phyloP scores from a whole-genome alignment of 371 early-diverging fungal genomes.

The Gilbertella persicaria region DNA sequence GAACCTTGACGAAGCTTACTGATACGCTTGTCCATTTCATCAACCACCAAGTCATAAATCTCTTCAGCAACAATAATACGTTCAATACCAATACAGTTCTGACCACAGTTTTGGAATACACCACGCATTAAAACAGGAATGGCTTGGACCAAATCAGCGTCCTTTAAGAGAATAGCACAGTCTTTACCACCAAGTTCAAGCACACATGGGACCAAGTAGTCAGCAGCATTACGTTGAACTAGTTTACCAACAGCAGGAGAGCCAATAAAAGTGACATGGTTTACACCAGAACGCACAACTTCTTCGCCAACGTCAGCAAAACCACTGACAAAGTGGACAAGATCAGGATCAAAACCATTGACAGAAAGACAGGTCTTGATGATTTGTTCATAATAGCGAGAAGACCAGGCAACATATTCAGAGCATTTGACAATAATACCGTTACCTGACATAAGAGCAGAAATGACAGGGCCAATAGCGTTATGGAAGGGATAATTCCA shows the following conservation, averaged over 20 bases:
- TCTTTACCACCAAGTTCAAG: conserved; percentile 94
- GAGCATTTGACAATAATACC: conserved; percentile 83
- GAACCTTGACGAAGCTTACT: conserved; percentile 69
- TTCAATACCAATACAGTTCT: conserved; percentile 86
- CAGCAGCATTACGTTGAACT: conserved; percentile 75
- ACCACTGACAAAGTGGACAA: conserved; percentile 81
- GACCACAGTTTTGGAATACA: conserved; percentile 84
- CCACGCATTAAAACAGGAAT: conserved; percentile 78
- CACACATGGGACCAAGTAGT: conserved; percentile 78
- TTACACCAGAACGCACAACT: conserved; percentile 63
- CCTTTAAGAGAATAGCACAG: conserved; percentile 75
- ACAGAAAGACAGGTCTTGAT: conserved; percentile 64
- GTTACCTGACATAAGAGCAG: conserved; percentile 85
- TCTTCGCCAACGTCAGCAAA: conserved; percentile 82
- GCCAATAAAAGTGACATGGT: conserved; percentile 84
- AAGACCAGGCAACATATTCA: conserved; percentile 86
- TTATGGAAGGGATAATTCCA: conserved; percentile 93
- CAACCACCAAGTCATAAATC: conserved; percentile 71
- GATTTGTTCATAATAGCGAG: conserved; percentile 64
- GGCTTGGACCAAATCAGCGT: conserved; percentile 69
- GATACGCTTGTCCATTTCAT: conserved; percentile 58
- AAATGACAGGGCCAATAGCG: conserved; percentile 78
- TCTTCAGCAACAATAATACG: conserved; percentile 69
- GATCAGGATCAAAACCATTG: conserved; percentile 74
- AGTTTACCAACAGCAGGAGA: conserved; percentile 80